phyloP scores from a whole-genome alignment of 768 basidiomycete genomes.

The Cyclocybe aegerita region DNA sequence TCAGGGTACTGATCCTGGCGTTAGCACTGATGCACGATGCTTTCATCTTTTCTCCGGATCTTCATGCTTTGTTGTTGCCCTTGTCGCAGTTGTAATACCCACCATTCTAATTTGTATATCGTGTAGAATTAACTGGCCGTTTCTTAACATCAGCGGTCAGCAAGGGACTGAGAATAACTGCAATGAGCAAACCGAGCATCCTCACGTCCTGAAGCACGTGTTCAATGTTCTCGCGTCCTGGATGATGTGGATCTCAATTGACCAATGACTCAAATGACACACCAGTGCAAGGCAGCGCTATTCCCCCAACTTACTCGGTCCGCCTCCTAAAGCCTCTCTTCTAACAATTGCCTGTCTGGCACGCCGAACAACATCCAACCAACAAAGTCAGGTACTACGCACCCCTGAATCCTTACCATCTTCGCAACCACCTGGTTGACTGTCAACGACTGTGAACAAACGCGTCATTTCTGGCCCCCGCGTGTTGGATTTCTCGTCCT shows the following conservation, averaged over 20 bases:
- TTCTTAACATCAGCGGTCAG: not conserved
- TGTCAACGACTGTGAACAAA: not conserved
- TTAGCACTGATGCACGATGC: not conserved
- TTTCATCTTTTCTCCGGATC: slow-evolving; percentile 15
- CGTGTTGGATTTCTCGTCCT: not conserved
- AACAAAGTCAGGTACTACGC: not conserved
- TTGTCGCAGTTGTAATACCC: slow-evolving; percentile 11
- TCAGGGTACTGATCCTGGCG: slow-evolving; percentile 24
- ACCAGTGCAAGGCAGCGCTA: too few relatives aligned
- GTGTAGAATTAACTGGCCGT: not conserved
- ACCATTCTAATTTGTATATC: not conserved
- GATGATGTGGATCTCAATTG: too few relatives aligned
- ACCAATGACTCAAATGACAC: not conserved
- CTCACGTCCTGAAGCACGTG: slow-evolving; percentile 2
- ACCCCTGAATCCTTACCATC: not conserved
- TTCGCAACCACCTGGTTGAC: not conserved
- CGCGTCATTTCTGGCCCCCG: not conserved
- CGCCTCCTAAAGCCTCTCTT: too few relatives aligned
- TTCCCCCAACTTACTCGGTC: too few relatives aligned
- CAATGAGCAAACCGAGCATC: slow-evolving; percentile 4
- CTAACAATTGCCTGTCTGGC: too few relatives aligned
- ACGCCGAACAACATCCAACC: too few relatives aligned
- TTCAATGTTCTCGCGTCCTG: slow-evolving; percentile 1
- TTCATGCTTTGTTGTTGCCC: slow-evolving; percentile 8
- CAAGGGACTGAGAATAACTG: not conserved